Evolutionary conservation across 768 basidiomycete genomes (phyloP).

Genomic region (Pleurotus tuoliensis): DNA sequence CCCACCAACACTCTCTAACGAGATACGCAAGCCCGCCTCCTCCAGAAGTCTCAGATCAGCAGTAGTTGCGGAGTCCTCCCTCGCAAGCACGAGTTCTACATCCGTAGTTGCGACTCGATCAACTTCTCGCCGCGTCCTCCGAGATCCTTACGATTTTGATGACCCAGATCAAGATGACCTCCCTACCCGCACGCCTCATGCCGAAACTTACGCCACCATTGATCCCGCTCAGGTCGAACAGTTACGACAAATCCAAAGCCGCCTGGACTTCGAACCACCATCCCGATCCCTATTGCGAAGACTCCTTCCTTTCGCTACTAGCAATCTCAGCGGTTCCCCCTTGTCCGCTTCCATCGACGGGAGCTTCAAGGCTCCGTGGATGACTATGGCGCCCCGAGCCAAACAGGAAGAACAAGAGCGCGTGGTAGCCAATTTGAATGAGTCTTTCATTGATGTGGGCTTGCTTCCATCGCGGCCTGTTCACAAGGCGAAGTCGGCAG

Average conservation of each 20-base stretch:
- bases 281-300: background rate
- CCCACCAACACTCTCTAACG: background rate
- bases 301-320: slow-evolving; percentile 6
- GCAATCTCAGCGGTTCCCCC: background rate
- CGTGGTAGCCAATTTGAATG: slow-evolving; percentile 65
- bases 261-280: slow-evolving; percentile 5
- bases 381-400: slow-evolving; percentile 57
- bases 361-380: slow-evolving; percentile 51
- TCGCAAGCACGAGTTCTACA: background rate
- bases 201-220: slow-evolving; percentile 57
- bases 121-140: slow-evolving; percentile 4
- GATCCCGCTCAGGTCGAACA: slow-evolving; percentile 51
- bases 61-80: background rate
- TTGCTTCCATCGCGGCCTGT: slow-evolving; percentile 55
- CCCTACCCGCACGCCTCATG: slow-evolving; percentile 53
- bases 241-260: slow-evolving; percentile 20
- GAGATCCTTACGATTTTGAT: slow-evolving; percentile 6
- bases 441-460: slow-evolving; percentile 79
- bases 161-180: slow-evolving; percentile 29
- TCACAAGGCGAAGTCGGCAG: slow-evolving; percentile 18
- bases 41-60: background rate
- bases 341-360: slow-evolving; percentile 20
- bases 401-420: slow-evolving; percentile 67
- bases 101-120: background rate
- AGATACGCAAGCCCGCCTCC: background rate